These are phyloP conservation scores for Didymella keratinophila DNA, from an alignment of 2,329 filamentous ascomycete species.

Conservation along the genomic window DNA sequence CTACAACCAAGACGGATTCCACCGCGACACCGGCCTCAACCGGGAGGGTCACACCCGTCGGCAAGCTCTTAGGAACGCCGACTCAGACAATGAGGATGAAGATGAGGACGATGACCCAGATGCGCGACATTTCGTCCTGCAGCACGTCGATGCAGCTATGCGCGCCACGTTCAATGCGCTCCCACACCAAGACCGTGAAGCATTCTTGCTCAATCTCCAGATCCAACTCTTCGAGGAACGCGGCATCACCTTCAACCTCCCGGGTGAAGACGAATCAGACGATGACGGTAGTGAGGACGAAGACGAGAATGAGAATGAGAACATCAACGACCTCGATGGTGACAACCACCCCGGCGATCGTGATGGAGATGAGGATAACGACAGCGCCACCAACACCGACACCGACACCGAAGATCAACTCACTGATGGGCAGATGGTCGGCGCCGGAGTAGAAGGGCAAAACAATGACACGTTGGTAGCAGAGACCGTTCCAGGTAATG, in stretches of 20 bases:
- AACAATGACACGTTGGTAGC: not conserved
- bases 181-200: conserved; percentile 17
- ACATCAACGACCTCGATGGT: not conserved
- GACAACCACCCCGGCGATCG: not conserved
- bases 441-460: not conserved
- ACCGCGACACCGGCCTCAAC: conserved; percentile 38
- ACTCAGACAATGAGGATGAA: conserved; percentile 17
- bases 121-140: conserved; percentile 19
- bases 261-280: not conserved
- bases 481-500: not conserved
- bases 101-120: conserved; percentile 15
- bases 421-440: not conserved
- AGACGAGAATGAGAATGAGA: not conserved
- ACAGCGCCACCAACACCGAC: no score
- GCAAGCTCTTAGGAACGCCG: conserved; percentile 9
- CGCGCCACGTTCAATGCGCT: conserved; percentile 23
- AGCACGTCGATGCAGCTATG: conserved; percentile 24
- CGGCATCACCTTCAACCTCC: conserved; percentile 5
- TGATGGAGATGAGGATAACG: not conserved
- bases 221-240: conserved; percentile 32
- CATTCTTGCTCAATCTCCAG: conserved; percentile 27
- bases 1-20: conserved; percentile 45
- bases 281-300: not conserved
- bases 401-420: not conserved
- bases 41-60: conserved; percentile 32